Base-by-base conservation (phyloP, 768 basidiomycete species). In the Agrocybe chaxingu region DNA sequence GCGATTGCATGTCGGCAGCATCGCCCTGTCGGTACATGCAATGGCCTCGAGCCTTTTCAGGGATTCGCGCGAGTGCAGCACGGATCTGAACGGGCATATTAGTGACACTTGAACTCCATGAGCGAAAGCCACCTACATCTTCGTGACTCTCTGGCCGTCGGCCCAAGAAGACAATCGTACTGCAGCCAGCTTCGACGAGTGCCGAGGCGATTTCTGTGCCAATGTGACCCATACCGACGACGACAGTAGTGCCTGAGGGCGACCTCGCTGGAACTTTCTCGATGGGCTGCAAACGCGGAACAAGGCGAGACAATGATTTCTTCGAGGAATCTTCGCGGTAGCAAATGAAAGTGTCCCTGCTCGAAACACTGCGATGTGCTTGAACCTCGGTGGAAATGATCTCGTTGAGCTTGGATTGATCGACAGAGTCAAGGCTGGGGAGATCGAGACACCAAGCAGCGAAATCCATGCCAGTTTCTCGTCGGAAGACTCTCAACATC, bases 181-280 rank as follows among this genome's bases (percentile, higher is more conserved):
- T 50, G 37, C 51, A 54, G 4, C 67, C 67, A 36, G 58, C 56
- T 9, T 56, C 50, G n/a, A 65, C 40, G 42, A 70, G 50, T 10
- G 59, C 51, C 5, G 46, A 34, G n/a, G 61, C 65, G n/a, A 70
- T 33, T 9, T 59, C 59, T 36, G 50, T 48, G 8, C 66, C 65
- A 19, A 68, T 67, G 40, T 60, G 63, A n/a, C 64, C 65, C 59
- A 70, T 62, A 12, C 68, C 68, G n/a, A 66, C 60, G 24, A 70
- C 62, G 29, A 68, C 59, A 0, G 67, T 59, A 4, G 61, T 57
- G 31, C 66, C 66, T 0, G 59, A 58, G 32, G 59, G 50, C 38
- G 50, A 24, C 31, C 49, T 48, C 2, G 38, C 32, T 30, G 59
- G 53, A 2, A 52, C 41, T 31, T 52, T 44, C 10, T 55, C 51